These are phyloP conservation scores for Calonectria pseudoreteaudii DNA, from an alignment of 2,329 filamentous ascomycete species.

Conservation along the genomic window DNA sequence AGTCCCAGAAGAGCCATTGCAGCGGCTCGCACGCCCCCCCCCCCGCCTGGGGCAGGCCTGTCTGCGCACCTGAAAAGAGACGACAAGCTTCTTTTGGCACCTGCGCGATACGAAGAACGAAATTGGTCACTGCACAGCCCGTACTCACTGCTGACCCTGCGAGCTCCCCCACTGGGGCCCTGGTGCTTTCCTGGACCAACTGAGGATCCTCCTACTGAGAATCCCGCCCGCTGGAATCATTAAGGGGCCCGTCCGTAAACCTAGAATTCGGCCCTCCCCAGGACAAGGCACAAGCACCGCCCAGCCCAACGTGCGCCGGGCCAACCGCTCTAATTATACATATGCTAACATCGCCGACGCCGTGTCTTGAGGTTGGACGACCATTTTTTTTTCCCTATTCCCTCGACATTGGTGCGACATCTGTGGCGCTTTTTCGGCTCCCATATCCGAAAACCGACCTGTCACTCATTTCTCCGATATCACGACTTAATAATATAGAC, in stretches of 20 bases:
- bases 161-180: not conserved
- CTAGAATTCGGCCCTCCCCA: not conserved
- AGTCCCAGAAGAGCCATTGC: not conserved
- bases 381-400: not conserved
- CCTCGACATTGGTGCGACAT: not conserved
- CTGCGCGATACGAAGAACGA: not conserved
- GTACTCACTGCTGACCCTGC: not conserved
- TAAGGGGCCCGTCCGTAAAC: not conserved
- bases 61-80: not conserved
- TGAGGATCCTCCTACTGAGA: not conserved
- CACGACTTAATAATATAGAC: not conserved
- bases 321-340: conserved; percentile 1
- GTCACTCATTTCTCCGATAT: not conserved
- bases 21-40: not conserved
- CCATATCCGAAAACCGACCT: not conserved
- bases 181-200: not conserved
- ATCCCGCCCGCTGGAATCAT: not conserved
- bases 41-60: too few relatives aligned
- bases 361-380: not conserved
- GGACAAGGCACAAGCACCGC: not conserved
- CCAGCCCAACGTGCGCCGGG: not conserved
- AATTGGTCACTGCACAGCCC: not conserved
- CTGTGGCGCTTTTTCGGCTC: conserved; percentile 5
- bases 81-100: not conserved
- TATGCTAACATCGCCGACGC: not conserved